Evolutionary conservation across 2,329 filamentous ascomycete genomes (phyloP).

Genomic region (Metarhizium humberi): DNA sequence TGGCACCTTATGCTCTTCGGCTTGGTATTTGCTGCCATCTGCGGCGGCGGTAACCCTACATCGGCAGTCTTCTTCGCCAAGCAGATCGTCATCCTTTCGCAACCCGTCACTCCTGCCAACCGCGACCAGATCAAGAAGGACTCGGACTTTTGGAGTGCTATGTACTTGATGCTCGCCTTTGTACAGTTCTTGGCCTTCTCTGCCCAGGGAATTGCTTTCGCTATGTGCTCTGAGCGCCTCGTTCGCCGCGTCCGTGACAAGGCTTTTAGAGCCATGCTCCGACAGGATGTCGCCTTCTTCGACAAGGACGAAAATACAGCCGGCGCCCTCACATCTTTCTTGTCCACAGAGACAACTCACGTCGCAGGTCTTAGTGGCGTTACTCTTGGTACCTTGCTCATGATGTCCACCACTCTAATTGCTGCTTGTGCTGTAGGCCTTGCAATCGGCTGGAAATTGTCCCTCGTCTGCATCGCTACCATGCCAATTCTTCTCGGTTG

Average conservation of each 20-base stretch:
- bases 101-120: constrained; percentile 36
- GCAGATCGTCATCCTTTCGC: constrained; percentile 63
- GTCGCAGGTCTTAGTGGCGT: constrained; percentile 80
- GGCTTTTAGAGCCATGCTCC: constrained; percentile 79
- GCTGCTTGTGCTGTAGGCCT: constrained; percentile 61
- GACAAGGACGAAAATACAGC: constrained; percentile 83
- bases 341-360: constrained; percentile 84
- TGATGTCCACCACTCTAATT: constrained; percentile 70
- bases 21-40: constrained; percentile 64
- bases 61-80: constrained; percentile 74
- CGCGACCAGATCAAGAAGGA: constrained; percentile 53
- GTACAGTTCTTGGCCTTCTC: constrained; percentile 62
- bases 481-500: constrained; percentile 70
- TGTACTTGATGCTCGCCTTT: constrained; percentile 79
- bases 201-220: constrained; percentile 65
- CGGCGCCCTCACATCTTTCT: constrained; percentile 78
- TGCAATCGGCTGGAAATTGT: constrained; percentile 80
- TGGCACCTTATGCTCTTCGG: constrained; percentile 64
- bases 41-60: constrained; percentile 70
- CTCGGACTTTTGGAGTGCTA: constrained; percentile 77
- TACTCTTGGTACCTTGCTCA: constrained; percentile 77
- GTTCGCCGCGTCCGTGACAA: constrained; percentile 73
- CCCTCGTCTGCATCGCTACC: constrained; percentile 69
- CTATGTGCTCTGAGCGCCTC: constrained; percentile 76
- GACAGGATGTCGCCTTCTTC: constrained; percentile 89